Evolutionary conservation across 176 grass and related monocot species (phyloP).

Genomic region (Hordeum marinum): DNA sequence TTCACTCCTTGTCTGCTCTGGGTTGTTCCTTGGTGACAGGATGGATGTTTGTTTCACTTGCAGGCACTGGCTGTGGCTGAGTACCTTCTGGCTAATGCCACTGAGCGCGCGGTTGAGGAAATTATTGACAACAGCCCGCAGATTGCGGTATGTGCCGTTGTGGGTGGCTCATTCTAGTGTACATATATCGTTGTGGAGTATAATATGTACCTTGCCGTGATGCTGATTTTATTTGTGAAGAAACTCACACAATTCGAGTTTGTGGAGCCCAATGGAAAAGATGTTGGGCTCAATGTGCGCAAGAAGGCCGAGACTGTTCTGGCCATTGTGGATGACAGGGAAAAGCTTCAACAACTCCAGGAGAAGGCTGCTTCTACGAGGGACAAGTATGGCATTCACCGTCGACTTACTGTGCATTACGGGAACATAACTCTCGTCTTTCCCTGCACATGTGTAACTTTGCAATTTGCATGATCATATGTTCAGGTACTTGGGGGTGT

Average conservation of each 20-base stretch:
- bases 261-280: slow-evolving; percentile 71
- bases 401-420: not conserved
- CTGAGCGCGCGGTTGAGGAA: slow-evolving; percentile 50
- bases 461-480: slow-evolving; percentile 2
- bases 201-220: not conserved
- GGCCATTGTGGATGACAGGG: slow-evolving; percentile 60
- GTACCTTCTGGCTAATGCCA: slow-evolving; percentile 71
- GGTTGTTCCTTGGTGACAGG: not conserved
- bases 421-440: not conserved
- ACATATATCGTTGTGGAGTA: not conserved
- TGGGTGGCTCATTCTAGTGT: not conserved
- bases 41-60: not conserved
- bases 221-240: slow-evolving; percentile 28
- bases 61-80: slow-evolving; percentile 69
- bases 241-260: slow-evolving; percentile 49
- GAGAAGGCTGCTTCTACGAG: slow-evolving; percentile 51
- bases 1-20: not conserved
- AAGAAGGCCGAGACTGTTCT: slow-evolving; percentile 68
- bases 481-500: slow-evolving; percentile 58
- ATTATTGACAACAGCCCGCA: slow-evolving; percentile 59
- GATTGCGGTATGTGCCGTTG: slow-evolving; percentile 41
- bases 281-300: slow-evolving; percentile 62
- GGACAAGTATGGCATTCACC: slow-evolving; percentile 48
- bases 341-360: slow-evolving; percentile 64
- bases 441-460: slow-evolving; percentile 9